Evolutionary conservation across 495 filamentous ascomycete genomes (phyloP).

Genomic region (Apodospora peruviana): DNA sequence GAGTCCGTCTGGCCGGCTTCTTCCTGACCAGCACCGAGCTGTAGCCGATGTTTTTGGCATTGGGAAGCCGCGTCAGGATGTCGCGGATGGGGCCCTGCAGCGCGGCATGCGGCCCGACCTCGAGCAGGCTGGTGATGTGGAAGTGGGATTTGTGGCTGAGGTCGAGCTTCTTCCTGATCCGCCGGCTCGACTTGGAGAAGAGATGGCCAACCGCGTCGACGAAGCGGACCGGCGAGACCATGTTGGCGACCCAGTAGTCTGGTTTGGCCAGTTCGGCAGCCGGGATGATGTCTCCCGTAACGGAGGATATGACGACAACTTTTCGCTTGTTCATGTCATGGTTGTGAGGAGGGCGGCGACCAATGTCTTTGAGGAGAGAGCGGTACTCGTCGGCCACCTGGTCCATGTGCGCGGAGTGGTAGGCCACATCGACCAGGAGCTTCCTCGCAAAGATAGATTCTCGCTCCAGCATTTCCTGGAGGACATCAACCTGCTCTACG

Average conservation of each 20-base stretch:
- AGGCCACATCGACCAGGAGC: constrained; percentile 34
- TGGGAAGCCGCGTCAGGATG: constrained; percentile 24
- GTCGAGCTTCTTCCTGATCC: constrained; percentile 2
- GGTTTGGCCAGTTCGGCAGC: constrained; percentile 10
- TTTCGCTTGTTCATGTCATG: too few relatives aligned
- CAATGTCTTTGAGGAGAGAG: constrained; percentile 9
- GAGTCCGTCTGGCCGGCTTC: constrained; percentile 16
- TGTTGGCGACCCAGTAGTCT: constrained; percentile 41
- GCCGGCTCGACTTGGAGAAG: background rate
- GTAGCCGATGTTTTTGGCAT: constrained; percentile 11
- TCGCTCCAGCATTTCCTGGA: constrained; percentile 23
- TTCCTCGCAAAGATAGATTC: constrained; percentile 40
- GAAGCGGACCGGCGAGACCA: constrained; percentile 42
- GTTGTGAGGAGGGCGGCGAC: constrained; percentile 1
- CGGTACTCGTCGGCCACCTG: constrained; percentile 33
- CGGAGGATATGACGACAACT: constrained; percentile 33
- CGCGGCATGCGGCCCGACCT: constrained; percentile 54
- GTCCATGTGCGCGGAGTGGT: constrained; percentile 36
- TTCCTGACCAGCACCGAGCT: constrained; percentile 20
- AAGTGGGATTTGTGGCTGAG: background rate
- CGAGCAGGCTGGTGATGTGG: constrained; percentile 30
- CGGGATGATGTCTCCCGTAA: constrained; percentile 25
- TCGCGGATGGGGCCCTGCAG: constrained; percentile 47
- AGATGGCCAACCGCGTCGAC: constrained; percentile 28
- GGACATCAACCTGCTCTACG: constrained; percentile 25